Percentiles rank a stretch among this genome's conserved stretches.
These are phyloP conservation scores for Apiotrichum mycotoxinovorans DNA, from an alignment of 1,284 basidiomycete species.

Conservation along the genomic window DNA sequence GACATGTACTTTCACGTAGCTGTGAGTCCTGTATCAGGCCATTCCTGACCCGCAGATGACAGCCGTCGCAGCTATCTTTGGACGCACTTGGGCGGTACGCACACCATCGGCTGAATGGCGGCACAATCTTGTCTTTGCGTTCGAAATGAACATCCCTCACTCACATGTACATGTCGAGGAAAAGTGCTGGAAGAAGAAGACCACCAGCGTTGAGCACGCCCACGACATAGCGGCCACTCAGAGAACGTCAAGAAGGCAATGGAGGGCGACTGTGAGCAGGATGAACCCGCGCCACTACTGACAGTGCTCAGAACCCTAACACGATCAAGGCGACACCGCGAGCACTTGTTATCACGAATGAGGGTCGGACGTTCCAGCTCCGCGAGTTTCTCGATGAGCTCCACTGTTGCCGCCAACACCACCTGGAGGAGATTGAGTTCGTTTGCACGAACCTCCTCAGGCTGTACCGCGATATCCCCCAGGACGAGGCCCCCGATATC, in stretches of 20 bases:
- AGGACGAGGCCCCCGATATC: not conserved
- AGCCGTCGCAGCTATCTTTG: not conserved
- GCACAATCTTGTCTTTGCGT: not conserved
- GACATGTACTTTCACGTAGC: not conserved
- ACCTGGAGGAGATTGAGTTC: not conserved
- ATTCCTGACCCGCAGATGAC: not conserved
- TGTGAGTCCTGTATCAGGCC: not conserved
- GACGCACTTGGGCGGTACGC: not conserved
- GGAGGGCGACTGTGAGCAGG: not conserved
- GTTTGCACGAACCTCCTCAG: not conserved
- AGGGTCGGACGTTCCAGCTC: not conserved
- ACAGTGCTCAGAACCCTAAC: not conserved
- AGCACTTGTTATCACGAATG: not conserved
- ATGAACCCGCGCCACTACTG: not conserved
- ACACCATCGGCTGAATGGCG: not conserved
- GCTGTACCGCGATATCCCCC: not conserved
- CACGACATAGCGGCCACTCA: no score
- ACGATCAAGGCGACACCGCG: not conserved
- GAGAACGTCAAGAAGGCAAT: not conserved
- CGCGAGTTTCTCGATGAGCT: not conserved
- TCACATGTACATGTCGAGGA: not conserved
- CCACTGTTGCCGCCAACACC: not conserved
- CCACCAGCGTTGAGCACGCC: no score
- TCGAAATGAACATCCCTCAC: not conserved
- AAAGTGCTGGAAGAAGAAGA: not conserved